These are phyloP conservation scores for Sclerotinia spermophila DNA, from an alignment of 2,329 filamentous ascomycete genomes.

Conservation along the genomic window DNA sequence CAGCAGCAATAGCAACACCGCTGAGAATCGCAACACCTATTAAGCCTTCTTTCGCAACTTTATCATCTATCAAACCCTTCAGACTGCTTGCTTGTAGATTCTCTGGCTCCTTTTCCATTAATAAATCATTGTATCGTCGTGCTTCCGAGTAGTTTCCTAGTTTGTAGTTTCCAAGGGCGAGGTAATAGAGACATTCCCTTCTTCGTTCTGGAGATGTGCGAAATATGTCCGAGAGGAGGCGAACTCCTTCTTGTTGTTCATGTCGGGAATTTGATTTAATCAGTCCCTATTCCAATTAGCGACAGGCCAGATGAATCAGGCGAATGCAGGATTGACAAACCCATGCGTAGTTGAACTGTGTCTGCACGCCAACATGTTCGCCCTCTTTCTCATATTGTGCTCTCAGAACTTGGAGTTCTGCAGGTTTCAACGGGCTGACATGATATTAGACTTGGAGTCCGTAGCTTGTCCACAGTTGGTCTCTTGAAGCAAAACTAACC, in stretches of 20 bases:
- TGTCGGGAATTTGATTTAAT: conserved; percentile 83
- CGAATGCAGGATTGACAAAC: conserved; percentile 47
- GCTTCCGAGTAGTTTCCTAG: conserved; percentile 96
- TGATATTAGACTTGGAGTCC: conserved; percentile 23
- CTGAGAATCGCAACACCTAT: conserved; percentile 94
- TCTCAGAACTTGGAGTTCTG: conserved; percentile 88
- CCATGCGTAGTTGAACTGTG: conserved; percentile 99
- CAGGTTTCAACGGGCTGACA: conserved; percentile 78
- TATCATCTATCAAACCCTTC: conserved; percentile 86
- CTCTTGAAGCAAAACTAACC: conserved; percentile 49
- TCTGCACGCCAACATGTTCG: conserved; percentile 93
- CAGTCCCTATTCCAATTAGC: conserved; percentile 63
- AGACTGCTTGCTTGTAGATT: conserved; percentile 90
- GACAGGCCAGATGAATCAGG: neutral
- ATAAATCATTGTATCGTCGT: conserved; percentile 86
- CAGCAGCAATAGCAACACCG: conserved; percentile 85
- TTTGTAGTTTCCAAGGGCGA: conserved; percentile 96
- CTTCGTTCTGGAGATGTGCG: conserved; percentile 86
- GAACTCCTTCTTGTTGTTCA: conserved; percentile 93
- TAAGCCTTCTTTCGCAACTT: conserved; percentile 89
- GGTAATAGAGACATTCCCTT: conserved; percentile 96
- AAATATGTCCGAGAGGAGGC: conserved; percentile 94
- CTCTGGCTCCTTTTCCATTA: conserved; percentile 84
- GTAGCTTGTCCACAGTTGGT: neutral
- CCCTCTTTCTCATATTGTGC: conserved; percentile 97